phyloP scores from a whole-genome alignment of 305 asterid genomes.

The Rubia balearica region DNA sequence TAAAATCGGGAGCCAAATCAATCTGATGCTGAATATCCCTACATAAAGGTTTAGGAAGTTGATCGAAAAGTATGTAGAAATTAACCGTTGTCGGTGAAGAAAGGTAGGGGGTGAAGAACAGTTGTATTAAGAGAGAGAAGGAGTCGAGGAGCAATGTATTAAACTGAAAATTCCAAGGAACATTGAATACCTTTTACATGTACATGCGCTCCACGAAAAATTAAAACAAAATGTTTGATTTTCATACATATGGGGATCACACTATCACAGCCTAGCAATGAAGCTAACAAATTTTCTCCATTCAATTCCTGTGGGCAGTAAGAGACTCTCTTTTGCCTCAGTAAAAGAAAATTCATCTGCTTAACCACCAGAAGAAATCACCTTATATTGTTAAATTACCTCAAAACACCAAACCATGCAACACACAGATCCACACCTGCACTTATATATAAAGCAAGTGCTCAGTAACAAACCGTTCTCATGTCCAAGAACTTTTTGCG shows the following conservation, averaged over 20 bases:
- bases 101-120: too few species aligned
- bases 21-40: too few species aligned
- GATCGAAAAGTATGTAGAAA: too few species aligned
- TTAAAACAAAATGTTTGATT: too few species aligned
- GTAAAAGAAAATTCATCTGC: constrained; percentile 56
- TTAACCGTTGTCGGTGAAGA: too few species aligned
- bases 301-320: not conserved
- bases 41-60: too few species aligned
- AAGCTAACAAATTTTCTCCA: constrained; percentile 63
- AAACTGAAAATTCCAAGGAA: too few species aligned
- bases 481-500: constrained; percentile 41
- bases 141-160: too few species aligned
- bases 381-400: constrained; percentile 19
- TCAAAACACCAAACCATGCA: not conserved
- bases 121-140: too few species aligned
- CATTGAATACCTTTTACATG: too few species aligned
- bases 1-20: too few species aligned
- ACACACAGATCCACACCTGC: not conserved
- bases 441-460: constrained; percentile 32
- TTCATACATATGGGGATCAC: constrained; percentile 16
- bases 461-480: constrained; percentile 52
- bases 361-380: constrained; percentile 38
- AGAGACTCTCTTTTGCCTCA: not conserved
- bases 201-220: too few species aligned
- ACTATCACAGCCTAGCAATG: constrained; percentile 26